phyloP scores from a whole-genome alignment of 176 grass and related monocot species.

The Thinopyrum elongatum region DNA sequence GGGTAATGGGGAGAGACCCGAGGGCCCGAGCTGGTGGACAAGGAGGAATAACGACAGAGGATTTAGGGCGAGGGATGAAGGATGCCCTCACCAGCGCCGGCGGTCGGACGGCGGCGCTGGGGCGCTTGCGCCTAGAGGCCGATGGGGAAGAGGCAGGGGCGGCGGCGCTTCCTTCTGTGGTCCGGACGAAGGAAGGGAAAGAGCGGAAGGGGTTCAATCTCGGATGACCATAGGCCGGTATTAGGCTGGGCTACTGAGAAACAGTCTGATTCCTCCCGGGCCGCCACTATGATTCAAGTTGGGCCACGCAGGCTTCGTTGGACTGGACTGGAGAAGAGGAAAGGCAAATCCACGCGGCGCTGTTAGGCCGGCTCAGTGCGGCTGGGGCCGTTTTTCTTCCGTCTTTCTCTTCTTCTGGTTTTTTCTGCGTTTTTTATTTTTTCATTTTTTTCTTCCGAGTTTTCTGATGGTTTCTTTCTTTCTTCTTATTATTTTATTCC shows the following conservation, averaged over 20 bases:
- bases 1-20: background rate
- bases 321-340: background rate
- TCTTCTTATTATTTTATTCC: no score
- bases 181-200: background rate
- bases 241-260: background rate
- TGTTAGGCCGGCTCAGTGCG: no score
- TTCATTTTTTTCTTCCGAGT: no score
- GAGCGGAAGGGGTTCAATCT: slow-evolving; percentile 6
- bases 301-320: background rate
- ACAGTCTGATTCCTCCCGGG: background rate
- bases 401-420: no score
- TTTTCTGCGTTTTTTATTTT: no score
- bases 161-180: background rate
- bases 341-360: no score
- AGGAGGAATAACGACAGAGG: background rate
- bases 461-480: no score
- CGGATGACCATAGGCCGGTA: background rate
- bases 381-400: no score
- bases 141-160: background rate
- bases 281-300: background rate
- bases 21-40: background rate
- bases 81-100: background rate
- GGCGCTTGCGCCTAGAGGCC: background rate
- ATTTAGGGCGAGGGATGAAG: background rate
- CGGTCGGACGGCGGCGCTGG: background rate